Percentiles rank a stretch among this genome's conserved stretches.
phyloP scores from a whole-genome alignment of 805 yeast species.

The Spathaspora passalidarum region DNA sequence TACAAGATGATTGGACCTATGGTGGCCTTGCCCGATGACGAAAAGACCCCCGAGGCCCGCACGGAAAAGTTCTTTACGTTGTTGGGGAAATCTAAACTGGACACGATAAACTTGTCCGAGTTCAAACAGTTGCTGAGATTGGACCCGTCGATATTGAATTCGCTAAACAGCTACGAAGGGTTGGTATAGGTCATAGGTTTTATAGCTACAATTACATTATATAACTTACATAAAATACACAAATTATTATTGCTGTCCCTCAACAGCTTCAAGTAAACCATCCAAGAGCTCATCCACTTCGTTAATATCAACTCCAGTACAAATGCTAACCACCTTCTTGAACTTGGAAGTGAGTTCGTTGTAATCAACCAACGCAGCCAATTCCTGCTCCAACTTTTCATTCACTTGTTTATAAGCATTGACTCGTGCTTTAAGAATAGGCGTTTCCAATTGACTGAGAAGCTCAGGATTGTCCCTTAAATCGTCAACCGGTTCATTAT shows the following conservation, averaged over 20 bases:
- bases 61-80: slow-evolving; percentile 75
- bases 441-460: slow-evolving; percentile 41
- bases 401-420: slow-evolving; percentile 77
- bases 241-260: slow-evolving; percentile 47
- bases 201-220: neutral
- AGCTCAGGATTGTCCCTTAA: slow-evolving; percentile 22
- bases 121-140: slow-evolving; percentile 76
- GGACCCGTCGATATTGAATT: slow-evolving; percentile 72
- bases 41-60: slow-evolving; percentile 85
- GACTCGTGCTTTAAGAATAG: slow-evolving; percentile 69
- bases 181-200: slow-evolving; percentile 48
- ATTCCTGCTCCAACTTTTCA: slow-evolving; percentile 47
- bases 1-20: slow-evolving; percentile 95
- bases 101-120: slow-evolving; percentile 70
- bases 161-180: slow-evolving; percentile 79
- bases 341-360: slow-evolving; percentile 56
- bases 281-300: slow-evolving; percentile 80
- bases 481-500: slow-evolving; percentile 23
- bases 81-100: slow-evolving; percentile 68
- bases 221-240: neutral
- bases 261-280: slow-evolving; percentile 86
- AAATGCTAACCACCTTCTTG: slow-evolving; percentile 81
- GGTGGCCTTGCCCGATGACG: slow-evolving; percentile 87
- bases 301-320: slow-evolving; percentile 82
- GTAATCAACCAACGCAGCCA: slow-evolving; percentile 48